These are phyloP conservation scores for Aphanocladium album DNA, from an alignment of 2,329 filamentous ascomycete genomes.

Conservation along the genomic window DNA sequence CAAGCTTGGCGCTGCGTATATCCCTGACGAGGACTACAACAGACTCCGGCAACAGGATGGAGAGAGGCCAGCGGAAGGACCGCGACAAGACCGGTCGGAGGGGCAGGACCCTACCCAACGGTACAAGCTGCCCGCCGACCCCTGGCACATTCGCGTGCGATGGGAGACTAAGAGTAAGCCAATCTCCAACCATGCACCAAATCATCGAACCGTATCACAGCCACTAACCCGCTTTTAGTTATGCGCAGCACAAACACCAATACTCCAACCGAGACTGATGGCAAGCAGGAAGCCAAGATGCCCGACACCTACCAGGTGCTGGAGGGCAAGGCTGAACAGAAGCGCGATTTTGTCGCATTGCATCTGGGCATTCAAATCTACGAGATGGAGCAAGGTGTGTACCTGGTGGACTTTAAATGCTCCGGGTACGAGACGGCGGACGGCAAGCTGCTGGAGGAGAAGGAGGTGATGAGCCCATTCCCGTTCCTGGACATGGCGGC, in stretches of 20 bases:
- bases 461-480: slow-evolving; percentile 91
- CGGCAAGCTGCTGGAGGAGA: slow-evolving; percentile 76
- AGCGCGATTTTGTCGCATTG: slow-evolving; percentile 72
- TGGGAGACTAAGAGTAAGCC: slow-evolving; percentile 78
- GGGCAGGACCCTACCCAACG: slow-evolving; percentile 52
- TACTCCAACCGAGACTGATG: slow-evolving; percentile 11
- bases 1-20: slow-evolving; percentile 86
- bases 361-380: slow-evolving; percentile 97
- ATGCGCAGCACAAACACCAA: slow-evolving; percentile 32
- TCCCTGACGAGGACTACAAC: slow-evolving; percentile 58
- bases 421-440: slow-evolving; percentile 84
- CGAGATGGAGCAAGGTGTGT: slow-evolving; percentile 86
- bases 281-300: slow-evolving; percentile 19
- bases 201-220: background rate
- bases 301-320: slow-evolving; percentile 35
- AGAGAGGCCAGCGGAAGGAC: slow-evolving; percentile 33
- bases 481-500: slow-evolving; percentile 94
- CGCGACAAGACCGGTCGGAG: slow-evolving; percentile 30
- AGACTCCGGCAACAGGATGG: slow-evolving; percentile 23
- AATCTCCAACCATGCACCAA: background rate
- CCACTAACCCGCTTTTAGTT: slow-evolving; percentile 23
- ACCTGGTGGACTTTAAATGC: slow-evolving; percentile 97
- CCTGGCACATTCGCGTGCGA: slow-evolving; percentile 89
- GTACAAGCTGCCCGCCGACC: slow-evolving; percentile 86
- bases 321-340: slow-evolving; percentile 35